Evolutionary conservation across 345 rosid genomes (phyloP).

Genomic region (Luvunga scandens): DNA sequence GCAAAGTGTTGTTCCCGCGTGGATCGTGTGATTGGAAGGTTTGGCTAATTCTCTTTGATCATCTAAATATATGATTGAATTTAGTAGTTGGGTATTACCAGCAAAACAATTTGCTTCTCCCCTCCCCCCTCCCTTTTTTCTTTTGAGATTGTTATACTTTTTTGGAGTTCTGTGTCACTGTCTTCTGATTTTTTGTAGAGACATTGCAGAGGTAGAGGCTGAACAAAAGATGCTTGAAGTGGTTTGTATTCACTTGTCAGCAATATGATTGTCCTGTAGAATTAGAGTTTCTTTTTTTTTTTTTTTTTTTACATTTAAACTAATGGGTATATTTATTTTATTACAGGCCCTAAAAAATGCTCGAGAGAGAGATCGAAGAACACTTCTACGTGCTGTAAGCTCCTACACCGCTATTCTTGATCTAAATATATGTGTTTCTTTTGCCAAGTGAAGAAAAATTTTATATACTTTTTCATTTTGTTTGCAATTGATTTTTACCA

Average conservation of each 20-base stretch:
- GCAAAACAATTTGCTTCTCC: not conserved
- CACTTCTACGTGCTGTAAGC: conserved; percentile 80
- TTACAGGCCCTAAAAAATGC: conserved; percentile 88
- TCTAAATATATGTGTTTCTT: not conserved
- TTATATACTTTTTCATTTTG: not conserved
- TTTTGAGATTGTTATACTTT: not conserved
- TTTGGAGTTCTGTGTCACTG: not conserved
- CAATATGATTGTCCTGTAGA: not conserved
- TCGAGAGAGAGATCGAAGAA: conserved; percentile 87
- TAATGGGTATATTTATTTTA: conserved; percentile 9
- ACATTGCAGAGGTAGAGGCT: conserved; percentile 69
- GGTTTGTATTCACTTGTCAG: conserved; percentile 24
- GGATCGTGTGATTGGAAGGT: conserved; percentile 70
- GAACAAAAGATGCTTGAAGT: conserved; percentile 84
- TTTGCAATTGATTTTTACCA: not conserved
- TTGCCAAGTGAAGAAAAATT: not conserved
- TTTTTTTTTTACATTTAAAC: not conserved
- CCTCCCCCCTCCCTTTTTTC: too few relatives aligned
- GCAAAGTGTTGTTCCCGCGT: conserved; percentile 78
- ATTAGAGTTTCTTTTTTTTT: not conserved
- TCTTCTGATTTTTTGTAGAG: conserved; percentile 37
- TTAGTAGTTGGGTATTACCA: not conserved
- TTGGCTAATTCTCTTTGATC: not conserved
- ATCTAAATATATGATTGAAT: not conserved
- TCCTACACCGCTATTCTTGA: not conserved